phyloP scores from a whole-genome alignment of 305 asterid genomes.

The Fraxinus angustifolia region DNA sequence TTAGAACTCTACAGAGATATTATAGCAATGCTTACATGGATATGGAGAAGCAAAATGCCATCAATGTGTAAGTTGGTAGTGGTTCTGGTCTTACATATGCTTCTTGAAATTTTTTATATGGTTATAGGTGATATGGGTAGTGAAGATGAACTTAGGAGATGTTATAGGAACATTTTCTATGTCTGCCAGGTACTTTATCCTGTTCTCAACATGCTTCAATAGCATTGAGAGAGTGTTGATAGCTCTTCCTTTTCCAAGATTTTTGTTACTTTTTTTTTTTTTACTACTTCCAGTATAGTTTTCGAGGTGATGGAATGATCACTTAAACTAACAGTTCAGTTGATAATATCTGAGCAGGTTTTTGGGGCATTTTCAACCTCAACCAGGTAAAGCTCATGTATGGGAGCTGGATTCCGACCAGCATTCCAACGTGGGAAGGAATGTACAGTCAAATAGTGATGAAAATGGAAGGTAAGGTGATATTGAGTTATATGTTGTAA shows the following conservation, averaged over 20 bases:
- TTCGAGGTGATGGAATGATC: constrained; percentile 14
- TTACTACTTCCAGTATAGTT: not conserved
- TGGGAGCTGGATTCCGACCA: constrained; percentile 88
- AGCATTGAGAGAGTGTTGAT: constrained; percentile 8
- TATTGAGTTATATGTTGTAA: not conserved
- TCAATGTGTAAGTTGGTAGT: constrained; percentile 67
- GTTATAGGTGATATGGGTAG: constrained; percentile 14
- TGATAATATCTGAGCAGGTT: constrained; percentile 53
- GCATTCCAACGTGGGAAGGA: constrained; percentile 52
- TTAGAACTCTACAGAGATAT: constrained; percentile 90
- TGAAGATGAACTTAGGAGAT: not conserved
- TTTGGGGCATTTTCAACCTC: constrained; percentile 91
- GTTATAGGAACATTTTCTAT: not conserved
- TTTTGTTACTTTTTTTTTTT: not conserved
- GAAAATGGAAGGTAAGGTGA: constrained; percentile 50
- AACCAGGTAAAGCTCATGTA: constrained; percentile 71
- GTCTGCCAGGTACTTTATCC: constrained; percentile 4
- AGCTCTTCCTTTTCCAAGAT: constrained; percentile 6
- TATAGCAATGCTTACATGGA: constrained; percentile 96
- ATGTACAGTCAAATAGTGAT: constrained; percentile 43
- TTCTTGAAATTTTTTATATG: not conserved
- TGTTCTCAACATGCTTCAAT: constrained; percentile 11
- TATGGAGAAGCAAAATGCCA: constrained; percentile 85
- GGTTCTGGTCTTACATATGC: not conserved
- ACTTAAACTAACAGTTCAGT: constrained; percentile 16